Percentiles rank a stretch among this genome's conserved stretches.
Evolutionary conservation across 441 rosid genomes (phyloP).

Genomic region (Jatropha multifida): DNA sequence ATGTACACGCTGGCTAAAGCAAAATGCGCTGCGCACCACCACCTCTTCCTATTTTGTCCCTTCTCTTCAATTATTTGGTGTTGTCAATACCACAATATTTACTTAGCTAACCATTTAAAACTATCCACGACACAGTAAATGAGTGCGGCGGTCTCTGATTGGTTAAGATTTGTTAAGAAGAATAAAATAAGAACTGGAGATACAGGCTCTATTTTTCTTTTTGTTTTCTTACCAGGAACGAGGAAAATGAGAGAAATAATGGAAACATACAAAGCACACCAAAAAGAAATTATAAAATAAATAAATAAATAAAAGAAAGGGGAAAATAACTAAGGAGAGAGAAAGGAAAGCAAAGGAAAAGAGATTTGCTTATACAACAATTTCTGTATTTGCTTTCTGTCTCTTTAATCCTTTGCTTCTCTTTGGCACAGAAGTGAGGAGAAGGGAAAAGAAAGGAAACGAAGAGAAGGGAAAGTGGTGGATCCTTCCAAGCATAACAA

Average conservation of each 20-base stretch:
- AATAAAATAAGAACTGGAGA: neutral
- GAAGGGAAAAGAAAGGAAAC: slow-evolving; percentile 6
- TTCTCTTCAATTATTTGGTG: neutral
- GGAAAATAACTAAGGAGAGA: neutral
- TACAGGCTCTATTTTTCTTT: neutral
- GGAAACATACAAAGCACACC: no score
- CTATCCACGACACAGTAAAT: neutral
- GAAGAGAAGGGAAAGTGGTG: neutral
- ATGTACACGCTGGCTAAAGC: neutral
- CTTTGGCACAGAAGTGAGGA: slow-evolving; percentile 18
- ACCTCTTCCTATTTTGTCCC: slow-evolving; percentile 2
- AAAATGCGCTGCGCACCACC: slow-evolving; percentile 8
- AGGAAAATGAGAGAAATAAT: neutral
- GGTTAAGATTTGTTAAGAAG: neutral
- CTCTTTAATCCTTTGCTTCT: slow-evolving; percentile 39
- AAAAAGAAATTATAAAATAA: neutral
- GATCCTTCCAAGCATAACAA: neutral
- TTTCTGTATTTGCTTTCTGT: slow-evolving; percentile 16
- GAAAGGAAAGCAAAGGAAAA: slow-evolving; percentile 3
- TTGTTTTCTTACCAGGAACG: neutral
- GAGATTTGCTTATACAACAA: no score
- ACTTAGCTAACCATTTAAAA: neutral
- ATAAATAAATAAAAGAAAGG: neutral
- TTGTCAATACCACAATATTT: neutral
- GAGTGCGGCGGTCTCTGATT: neutral